Evolutionary conservation across 2,329 filamentous ascomycete genomes (phyloP).

Genomic region (Fusarium sublunatum): DNA sequence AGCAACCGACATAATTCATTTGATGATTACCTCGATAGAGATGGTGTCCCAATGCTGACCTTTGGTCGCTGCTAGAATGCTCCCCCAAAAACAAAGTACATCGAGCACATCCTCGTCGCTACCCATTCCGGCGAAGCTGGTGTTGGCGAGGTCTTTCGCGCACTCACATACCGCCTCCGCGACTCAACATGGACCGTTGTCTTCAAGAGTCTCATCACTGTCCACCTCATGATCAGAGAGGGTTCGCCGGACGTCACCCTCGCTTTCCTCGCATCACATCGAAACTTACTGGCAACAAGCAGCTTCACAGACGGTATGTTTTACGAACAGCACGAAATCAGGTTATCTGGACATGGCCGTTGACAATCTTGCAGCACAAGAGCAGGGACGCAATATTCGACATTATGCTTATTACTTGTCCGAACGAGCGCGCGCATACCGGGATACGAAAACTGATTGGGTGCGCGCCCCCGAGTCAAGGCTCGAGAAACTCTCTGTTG

Average conservation of each 20-base stretch:
- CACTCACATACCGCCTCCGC: constrained; percentile 85
- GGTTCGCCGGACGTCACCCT: constrained; percentile 90
- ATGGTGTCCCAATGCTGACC: constrained; percentile 4
- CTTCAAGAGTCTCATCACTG: constrained; percentile 95
- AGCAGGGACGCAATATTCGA: constrained; percentile 93
- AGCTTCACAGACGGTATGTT: constrained; percentile 89
- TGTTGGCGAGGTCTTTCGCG: constrained; percentile 94
- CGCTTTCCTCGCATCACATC: constrained; percentile 83
- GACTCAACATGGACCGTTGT: constrained; percentile 99
- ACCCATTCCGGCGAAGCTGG: constrained; percentile 95
- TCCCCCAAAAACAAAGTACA: constrained; percentile 98
- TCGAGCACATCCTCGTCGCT: constrained; percentile 95
- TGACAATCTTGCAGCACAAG: constrained; percentile 73
- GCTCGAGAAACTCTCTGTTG: constrained; percentile 85
- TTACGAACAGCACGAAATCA: not conserved
- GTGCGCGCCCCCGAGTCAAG: constrained; percentile 84
- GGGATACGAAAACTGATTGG: constrained; percentile 88
- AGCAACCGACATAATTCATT: not conserved
- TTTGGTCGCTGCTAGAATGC: constrained; percentile 72
- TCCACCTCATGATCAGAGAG: constrained; percentile 97
- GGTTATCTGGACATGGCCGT: not conserved
- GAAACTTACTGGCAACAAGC: constrained; percentile 86
- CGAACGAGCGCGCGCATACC: constrained; percentile 83
- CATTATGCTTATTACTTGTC: constrained; percentile 90
- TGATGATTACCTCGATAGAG: not conserved